Evolutionary conservation across 2,329 filamentous ascomycete species (phyloP), one percentile per base, ranked within the genome.

Genomic region (Botrytis aclada): DNA sequence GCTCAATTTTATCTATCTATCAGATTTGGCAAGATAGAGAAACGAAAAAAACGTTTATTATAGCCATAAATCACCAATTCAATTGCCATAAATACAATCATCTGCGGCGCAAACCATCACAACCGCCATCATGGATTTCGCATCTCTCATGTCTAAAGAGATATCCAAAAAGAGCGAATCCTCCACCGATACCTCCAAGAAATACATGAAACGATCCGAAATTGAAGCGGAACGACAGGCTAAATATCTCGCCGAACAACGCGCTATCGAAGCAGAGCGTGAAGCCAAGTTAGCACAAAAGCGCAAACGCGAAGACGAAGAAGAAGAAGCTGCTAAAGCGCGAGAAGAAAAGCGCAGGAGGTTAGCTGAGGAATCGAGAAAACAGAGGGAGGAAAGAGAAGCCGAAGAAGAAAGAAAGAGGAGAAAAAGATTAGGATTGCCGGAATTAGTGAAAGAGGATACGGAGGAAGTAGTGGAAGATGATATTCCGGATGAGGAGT

Each of bases 121-220:
- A 63, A 37, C 70, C 72, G 69, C 75, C 80, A 86, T 75, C 77
- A 99, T 99, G 96, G 95, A 99, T 83, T 99, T 99, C 85, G 94
- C 94, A 74, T 89, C 94, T 51, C 85, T 99, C 65, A 97, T 99
- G 93, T 90, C 93, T 79, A 92, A 94, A 81, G 94, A 97, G 83
- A 96, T 99, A 80, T 89, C 93, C 79, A 97, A 96, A 82, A 87
- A 91, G 77, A 93, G 93, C 82, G 83, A 83, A 60, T 77, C 83
- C 70, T 75, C 82, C 34, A 58, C 74, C 9, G 77, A 79, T 64
- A 70, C 84, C 25, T 79, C 82, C 56, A 91, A 92, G 79, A 97
- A 97, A 83, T 98, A 94, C 82, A 84, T 93, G 75, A 94, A 93
- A 78, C 93, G 94, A 77, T 90, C 92, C 77, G 95, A 99, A 77